Conservation (phyloP, 257 asterid genomes). For the Petrea volubilis region DNA sequence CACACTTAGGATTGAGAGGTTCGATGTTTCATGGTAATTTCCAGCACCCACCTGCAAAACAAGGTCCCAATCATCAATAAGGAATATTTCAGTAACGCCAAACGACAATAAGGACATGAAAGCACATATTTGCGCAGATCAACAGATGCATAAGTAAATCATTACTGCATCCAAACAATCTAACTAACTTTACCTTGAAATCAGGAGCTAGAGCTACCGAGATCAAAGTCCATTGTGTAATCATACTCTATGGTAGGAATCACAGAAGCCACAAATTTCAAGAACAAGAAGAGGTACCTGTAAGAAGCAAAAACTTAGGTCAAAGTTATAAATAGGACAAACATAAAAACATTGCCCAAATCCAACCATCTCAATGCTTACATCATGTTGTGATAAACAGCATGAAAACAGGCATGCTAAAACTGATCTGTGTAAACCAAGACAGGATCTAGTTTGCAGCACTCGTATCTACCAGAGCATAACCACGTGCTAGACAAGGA, state of each 20-base stretch:
- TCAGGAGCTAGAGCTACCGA: conserved; percentile 80
- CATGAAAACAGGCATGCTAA: conserved; percentile 6
- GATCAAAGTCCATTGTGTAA: conserved; percentile 95
- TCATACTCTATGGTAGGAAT: conserved; percentile 96
- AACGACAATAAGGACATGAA: neutral
- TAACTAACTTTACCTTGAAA: conserved; percentile 30
- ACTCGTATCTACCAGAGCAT: neutral
- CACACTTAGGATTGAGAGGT: neutral
- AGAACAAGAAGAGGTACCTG: conserved; percentile 72
- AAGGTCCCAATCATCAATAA: neutral
- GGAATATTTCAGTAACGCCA: neutral
- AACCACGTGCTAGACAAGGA: neutral
- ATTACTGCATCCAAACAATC: neutral
- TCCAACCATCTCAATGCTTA: neutral
- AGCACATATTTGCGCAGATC: neutral
- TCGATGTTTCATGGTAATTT: neutral
- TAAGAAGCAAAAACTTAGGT: neutral
- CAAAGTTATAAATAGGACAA: neutral
- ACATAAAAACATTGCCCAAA: neutral
- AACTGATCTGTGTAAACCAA: neutral
- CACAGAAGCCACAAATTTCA: conserved; percentile 75
- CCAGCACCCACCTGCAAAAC: neutral
- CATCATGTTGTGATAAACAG: neutral
- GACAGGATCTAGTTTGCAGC: neutral
- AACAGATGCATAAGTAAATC: neutral